Percentiles rank a stretch among this genome's conserved stretches.
phyloP scores from a whole-genome alignment of 1,139 yeast genomes.

The Hemisphaericaspora xylofermentans region DNA sequence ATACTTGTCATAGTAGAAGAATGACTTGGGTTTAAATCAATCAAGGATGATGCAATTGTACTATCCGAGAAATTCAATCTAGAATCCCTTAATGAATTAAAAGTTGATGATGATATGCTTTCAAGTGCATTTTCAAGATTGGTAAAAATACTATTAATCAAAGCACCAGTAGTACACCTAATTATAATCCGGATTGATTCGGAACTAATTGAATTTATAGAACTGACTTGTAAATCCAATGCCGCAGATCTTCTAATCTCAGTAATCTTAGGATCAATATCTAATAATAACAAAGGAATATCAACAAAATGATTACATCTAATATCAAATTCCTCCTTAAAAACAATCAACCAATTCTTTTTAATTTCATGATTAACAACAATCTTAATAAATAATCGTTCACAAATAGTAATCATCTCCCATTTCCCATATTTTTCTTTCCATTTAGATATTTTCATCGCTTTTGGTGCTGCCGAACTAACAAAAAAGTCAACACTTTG shows the following conservation, averaged over 20 bases:
- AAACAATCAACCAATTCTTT: conserved; percentile 41
- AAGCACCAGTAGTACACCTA: conserved; percentile 32
- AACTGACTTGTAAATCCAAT: conserved; percentile 38
- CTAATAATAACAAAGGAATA: conserved; percentile 37
- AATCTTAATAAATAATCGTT: conserved; percentile 37
- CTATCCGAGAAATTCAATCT: conserved; percentile 25
- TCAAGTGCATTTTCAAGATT: conserved; percentile 26
- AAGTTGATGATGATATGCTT: conserved; percentile 13
- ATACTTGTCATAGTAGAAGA: conserved; percentile 41
- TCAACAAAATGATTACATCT: conserved; percentile 33
- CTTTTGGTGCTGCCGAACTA: conserved; percentile 34
- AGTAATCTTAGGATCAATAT: conserved; percentile 24
- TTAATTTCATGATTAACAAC: conserved; percentile 35
- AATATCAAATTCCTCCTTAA: conserved; percentile 40
- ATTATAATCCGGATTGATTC: conserved; percentile 33
- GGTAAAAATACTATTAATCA: conserved; percentile 25
- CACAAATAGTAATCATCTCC: conserved; percentile 45
- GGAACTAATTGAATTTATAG: conserved; percentile 31
- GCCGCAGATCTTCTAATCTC: conserved; percentile 38
- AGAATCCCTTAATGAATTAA: conserved; percentile 20
- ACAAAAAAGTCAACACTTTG: conserved; percentile 41
- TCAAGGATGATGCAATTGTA: conserved; percentile 40
- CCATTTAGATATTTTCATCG: conserved; percentile 46
- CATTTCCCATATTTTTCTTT: conserved; percentile 44
- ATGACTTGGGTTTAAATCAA: conserved; percentile 29